Base-by-base conservation (phyloP, 768 basidiomycete species). In the Rhizopogon salebrosus region DNA sequence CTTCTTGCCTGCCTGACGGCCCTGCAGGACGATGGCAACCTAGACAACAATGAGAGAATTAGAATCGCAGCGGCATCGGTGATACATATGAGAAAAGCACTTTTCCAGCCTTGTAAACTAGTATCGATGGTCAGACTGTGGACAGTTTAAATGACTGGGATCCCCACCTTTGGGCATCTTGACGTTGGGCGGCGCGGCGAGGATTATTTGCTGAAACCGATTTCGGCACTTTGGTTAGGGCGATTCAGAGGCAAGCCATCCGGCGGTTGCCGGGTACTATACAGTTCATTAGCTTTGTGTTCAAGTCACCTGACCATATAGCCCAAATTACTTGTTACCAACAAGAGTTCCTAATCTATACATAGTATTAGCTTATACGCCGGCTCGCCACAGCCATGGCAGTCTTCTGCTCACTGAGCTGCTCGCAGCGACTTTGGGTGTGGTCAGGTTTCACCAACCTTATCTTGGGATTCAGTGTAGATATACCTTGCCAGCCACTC, bases 1-100 rank as follows among this genome's bases (percentile, higher is more conserved):
- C 81, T 99, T 99, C 80, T 92, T 93, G 69, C 97, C 97, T 60
- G 97, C 97, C 72, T 98, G 97, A 70, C 97, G 94, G 70, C 97
- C 97, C 76, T 94, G 91, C 70, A 98, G 91, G 73, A 98, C 85
- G 76, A 98, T 94, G 61, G 92, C 92, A 63, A 95, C 92, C 90
- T 92, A 58, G 4, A 13, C 16, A 22, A 34, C 2, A 46, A 49
- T 24, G 23, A 46, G 29, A 46, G 26, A 11, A 49, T 35, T 40
- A 51, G 41, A 49, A 34, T 23, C 13, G n/a, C 37, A 10, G 26
- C 20, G 20, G 37, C 40, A 53, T 31, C n/a, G 14, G 50, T 23
- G 42, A 34, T 39, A 55, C 11, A 6, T 46, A 42, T 11, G 13
- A 37, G 16, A 9, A 45, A 14, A n/a, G 36, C 64, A 92, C 91